Base-by-base conservation (phyloP, 345 rosid species). In the Lepidium didymum region DNA sequence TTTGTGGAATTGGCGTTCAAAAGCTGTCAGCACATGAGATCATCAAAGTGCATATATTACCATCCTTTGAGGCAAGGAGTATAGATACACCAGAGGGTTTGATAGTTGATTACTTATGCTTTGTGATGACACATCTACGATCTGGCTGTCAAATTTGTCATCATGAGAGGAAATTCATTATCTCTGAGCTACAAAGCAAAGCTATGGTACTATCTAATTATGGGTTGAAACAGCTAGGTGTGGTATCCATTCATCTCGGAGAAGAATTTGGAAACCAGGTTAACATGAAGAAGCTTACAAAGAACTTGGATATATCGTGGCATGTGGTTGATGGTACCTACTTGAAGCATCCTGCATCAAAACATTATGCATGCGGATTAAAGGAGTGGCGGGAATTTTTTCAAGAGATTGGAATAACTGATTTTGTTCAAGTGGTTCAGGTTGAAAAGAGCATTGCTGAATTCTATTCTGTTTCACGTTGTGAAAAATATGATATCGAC, bases 1-100 rank as follows among this genome's bases (percentile, higher is more conserved):
- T 93, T 66, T 83, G 68, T 64, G 80, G 60, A 72, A 70, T 85
- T 62, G 98, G 98, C 41, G 84, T 87, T 47, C 96, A 86, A 64
- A 83, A 78, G 75, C 78, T 93, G 60, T 86, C 98, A 71, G 82
- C 94, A 13, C 98, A 93, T 85, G 98, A 90, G 69, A 88, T 93
- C 69, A 67, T 85, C 45, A 90, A 73, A 81, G 72, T 87, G 70
- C 92, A 88, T 56, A 69, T 93, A 79, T 73, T 93, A 82, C 96
- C 91, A 46, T 83, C 87, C 31, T 54, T 88, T 38, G 84, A 78
- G 68, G 80, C 78, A 57, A 80, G 66, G 41, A 64, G 56, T 69
- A 72, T 42, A 35, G 69, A 51, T 56, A 53, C 75, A 25, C 70
- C 70, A 59, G 80, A 78, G 33, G 72, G 61, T 49, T 75, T 88